Evolutionary conservation across 176 grass and related monocot genomes (phyloP).

Genomic region (Chloris gayana): DNA sequence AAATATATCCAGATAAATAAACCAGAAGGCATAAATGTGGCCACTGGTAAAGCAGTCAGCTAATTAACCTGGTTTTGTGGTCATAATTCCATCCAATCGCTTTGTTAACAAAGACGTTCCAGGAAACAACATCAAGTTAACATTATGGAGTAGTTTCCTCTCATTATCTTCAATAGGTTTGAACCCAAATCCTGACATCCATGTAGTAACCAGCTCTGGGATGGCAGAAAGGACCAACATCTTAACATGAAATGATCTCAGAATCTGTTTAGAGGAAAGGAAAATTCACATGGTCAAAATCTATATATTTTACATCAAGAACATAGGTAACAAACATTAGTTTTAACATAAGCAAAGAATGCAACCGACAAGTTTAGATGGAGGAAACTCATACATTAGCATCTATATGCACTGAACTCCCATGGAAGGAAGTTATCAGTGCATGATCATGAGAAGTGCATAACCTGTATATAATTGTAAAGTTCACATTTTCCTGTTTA

Average conservation of each 20-base stretch:
- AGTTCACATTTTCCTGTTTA: slow-evolving; percentile 11
- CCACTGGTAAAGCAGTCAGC: slow-evolving; percentile 19
- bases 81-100: slow-evolving; percentile 57
- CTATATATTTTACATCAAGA: background rate
- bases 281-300: slow-evolving; percentile 36
- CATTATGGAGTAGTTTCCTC: slow-evolving; percentile 61
- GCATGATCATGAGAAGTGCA: slow-evolving; percentile 19
- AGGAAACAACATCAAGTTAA: slow-evolving; percentile 97
- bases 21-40: slow-evolving; percentile 1
- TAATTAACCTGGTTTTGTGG: slow-evolving; percentile 65
- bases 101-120: slow-evolving; percentile 80
- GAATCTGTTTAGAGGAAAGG: slow-evolving; percentile 59
- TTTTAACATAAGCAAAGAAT: background rate
- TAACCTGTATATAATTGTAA: slow-evolving; percentile 29
- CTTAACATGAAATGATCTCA: slow-evolving; percentile 82
- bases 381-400: slow-evolving; percentile 25
- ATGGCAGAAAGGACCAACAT: slow-evolving; percentile 91
- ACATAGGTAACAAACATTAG: background rate
- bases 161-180: slow-evolving; percentile 80
- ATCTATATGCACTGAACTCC: slow-evolving; percentile 8
- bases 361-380: background rate
- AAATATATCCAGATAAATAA: slow-evolving; percentile 20
- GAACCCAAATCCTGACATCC: slow-evolving; percentile 92
- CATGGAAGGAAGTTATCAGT: background rate
- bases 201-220: slow-evolving; percentile 89